Evolutionary conservation across 345 rosid species (phyloP), one percentile per base, ranked within the genome.

Genomic region (Sisymbrium altissimum): DNA sequence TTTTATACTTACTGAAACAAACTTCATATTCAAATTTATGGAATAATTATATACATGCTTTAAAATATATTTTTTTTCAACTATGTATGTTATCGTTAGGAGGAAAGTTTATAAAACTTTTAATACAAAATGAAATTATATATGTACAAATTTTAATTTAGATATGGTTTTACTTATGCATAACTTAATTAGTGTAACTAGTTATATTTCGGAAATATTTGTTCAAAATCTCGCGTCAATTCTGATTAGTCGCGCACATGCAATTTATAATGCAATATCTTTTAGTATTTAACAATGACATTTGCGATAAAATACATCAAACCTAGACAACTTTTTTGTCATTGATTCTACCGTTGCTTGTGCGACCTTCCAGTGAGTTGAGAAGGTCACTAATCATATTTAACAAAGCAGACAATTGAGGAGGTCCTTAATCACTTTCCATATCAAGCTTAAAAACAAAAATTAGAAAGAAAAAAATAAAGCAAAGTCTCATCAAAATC

Each of bases 381-480:
- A 76, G 59, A 62, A 69, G 75, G 65, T 54, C 52, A 76, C 32
- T 29, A 45, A 62, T 52, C 50, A 70, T 70, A 77, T 64, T 70
- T 77, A 69, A 57, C 80, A 56, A 77, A 70, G 71, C 75, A 70
- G 39, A 70, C 66, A 71, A 77, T 64, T 70, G 61, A 38, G 30
- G 76, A 66, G 80, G 80, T 64, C 72, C 72, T 70, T 70, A 77
- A 70, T 71, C 67, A 77, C 76, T 70, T 77, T 45, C 80, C 53
- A 27, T 35, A 45, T 70, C 32, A 10, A 64, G 76, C 76, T 70
- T 70, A 4, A 64, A 64, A 32, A 70, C 76, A 70, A 77, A 8
- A 5, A 53, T 27, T 55, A 29, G 35, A 70, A 76, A 76, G 75
- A 62, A 36, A 69, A 69, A 25, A 54, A 9, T 63, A 76, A 69